phyloP scores from a whole-genome alignment of 139 green algal species.

The Tetraselmis striata region DNA sequence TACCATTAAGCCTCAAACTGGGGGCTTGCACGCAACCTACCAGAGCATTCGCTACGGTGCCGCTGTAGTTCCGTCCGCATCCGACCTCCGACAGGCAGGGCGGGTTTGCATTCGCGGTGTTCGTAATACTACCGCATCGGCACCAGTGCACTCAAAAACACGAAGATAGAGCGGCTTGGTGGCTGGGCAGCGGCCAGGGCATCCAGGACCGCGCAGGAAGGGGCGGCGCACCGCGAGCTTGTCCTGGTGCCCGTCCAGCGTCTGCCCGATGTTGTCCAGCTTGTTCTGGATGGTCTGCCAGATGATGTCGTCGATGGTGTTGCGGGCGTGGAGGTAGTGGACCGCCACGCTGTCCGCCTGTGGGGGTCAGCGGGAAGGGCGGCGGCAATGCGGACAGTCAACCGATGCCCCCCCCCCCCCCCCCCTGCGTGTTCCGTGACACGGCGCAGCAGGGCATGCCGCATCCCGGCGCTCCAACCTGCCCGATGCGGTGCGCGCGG shows the following conservation, averaged over 20 bases:
- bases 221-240: slow-evolving; percentile 27
- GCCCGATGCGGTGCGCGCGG: slow-evolving; percentile 61
- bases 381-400: too few relatives aligned
- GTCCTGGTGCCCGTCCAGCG: slow-evolving; percentile 46
- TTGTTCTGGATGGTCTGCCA: slow-evolving; percentile 63
- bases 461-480: too few relatives aligned
- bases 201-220: too few relatives aligned
- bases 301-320: slow-evolving; percentile 86
- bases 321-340: slow-evolving; percentile 31
- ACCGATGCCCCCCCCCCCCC: too few relatives aligned
- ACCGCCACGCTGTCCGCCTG: not conserved
- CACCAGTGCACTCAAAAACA: not conserved
- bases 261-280: slow-evolving; percentile 66
- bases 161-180: not conserved
- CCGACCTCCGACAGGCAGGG: too few relatives aligned
- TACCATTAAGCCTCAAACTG: too few relatives aligned
- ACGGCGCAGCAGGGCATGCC: not conserved
- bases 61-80: too few relatives aligned
- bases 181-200: not conserved
- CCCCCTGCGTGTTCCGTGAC: not conserved
- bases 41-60: too few relatives aligned
- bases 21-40: too few relatives aligned
- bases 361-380: slow-evolving; percentile 12
- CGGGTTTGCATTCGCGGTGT: too few relatives aligned
- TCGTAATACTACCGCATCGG: too few relatives aligned